phyloP scores from a whole-genome alignment of 2,329 filamentous ascomycete species.

The Scedosporium aurantiacum region DNA sequence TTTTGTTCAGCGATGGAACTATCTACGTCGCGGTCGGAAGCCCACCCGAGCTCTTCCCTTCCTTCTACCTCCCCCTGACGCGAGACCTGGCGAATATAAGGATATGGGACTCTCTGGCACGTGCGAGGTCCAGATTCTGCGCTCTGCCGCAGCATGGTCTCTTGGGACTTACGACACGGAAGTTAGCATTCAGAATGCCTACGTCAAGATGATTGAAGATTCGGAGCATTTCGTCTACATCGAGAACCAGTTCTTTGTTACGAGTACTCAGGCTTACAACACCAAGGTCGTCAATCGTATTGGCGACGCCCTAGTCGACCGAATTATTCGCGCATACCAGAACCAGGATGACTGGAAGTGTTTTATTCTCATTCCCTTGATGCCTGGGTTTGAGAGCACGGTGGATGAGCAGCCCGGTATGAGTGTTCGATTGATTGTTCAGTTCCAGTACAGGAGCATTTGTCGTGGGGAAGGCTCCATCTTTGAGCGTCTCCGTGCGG shows the following conservation, averaged over 20 bases:
- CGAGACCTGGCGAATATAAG: constrained; percentile 74
- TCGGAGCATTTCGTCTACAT: constrained; percentile 98
- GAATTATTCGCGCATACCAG: constrained; percentile 72
- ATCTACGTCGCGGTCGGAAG: constrained; percentile 82
- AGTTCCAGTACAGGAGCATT: constrained; percentile 93
- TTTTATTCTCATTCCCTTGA: constrained; percentile 81
- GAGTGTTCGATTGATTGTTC: constrained; percentile 89
- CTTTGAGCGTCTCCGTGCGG: constrained; percentile 70
- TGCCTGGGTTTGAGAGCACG: constrained; percentile 98
- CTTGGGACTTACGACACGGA: constrained; percentile 80
- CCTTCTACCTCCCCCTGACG: constrained; percentile 85
- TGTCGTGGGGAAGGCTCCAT: constrained; percentile 87
- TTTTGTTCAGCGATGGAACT: constrained; percentile 98
- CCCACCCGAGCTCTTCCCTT: constrained; percentile 90
- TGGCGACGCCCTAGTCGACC: constrained; percentile 85
- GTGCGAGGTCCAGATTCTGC: constrained; percentile 90
- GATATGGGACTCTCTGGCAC: constrained; percentile 82
- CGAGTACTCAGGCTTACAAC: constrained; percentile 77
- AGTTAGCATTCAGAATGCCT: constrained; percentile 91
- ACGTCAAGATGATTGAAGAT: constrained; percentile 86
- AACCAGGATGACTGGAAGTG: constrained; percentile 86
- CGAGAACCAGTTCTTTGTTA: constrained; percentile 98
- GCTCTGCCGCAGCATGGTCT: constrained; percentile 86
- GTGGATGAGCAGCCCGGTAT: constrained; percentile 90
- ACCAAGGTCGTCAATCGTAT: constrained; percentile 87